Evolutionary conservation across 2,329 filamentous ascomycete genomes (phyloP), one percentile per base, ranked within the genome.

Genomic region (Ceratocystis eucalypticola): DNA sequence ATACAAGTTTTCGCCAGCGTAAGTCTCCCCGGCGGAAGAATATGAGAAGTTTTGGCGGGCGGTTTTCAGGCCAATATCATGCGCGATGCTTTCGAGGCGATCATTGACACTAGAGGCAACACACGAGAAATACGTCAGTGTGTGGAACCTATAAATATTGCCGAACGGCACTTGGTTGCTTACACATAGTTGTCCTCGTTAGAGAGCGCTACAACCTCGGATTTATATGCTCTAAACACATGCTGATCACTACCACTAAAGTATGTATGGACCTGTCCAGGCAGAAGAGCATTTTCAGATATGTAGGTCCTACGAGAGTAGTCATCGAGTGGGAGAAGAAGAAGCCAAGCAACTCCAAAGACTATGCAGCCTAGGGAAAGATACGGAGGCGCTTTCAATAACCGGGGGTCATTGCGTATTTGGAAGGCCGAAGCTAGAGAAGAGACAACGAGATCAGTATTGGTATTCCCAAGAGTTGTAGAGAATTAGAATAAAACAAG

Each of bases 191-290:
- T 85, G 69, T 75, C 76, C 71, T 76, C 77, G 70, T 78, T 77
- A 65, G 77, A 80, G 68, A 92, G 73, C 7, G 77, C 80, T 70
- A 88, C 84, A 63, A 96, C 80, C 77, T 97, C 94, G 73, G 90
- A 86, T 72, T 88, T 85, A 75, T 95, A 97, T 6, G 91, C 94
- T 61, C 91, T 84, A 73, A 97, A 92, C 70, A 97, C 84, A 75
- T 96, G 89, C 78, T 97, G 92, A 74, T 99, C 94, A 75, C 91
- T 96, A 20, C 94, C 94, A 5, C 89, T 87, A 74, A 99, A 99
- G 76, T 99, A 99, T 1, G 94, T 96, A 77, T 97, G 93, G 7
- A 97, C 94, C 76, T 99, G 94, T 1, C 92, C 94, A 0, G 94
- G 94, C 15, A 99, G 80, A 44, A 99, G 84, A 10, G 94, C 94